phyloP scores from a whole-genome alignment of 441 rosid genomes.

The Adansonia madagascariensis region DNA sequence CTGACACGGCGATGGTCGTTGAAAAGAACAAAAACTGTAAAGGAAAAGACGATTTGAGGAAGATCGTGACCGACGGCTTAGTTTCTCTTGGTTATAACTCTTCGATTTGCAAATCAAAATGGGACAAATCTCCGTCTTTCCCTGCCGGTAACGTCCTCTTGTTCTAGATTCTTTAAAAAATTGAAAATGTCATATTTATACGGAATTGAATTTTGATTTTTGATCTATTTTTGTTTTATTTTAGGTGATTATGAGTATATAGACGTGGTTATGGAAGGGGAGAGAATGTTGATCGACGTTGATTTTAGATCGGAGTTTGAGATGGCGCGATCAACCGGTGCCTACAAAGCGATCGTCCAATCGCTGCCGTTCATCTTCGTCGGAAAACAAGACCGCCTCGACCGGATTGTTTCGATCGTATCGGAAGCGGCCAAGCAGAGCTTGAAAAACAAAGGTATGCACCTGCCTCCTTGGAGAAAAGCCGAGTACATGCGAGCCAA shows the following conservation, averaged over 20 bases:
- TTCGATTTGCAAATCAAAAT: constrained; percentile 86
- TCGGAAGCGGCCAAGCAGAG: constrained; percentile 88
- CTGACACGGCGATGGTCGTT: constrained; percentile 72
- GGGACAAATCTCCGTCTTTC: constrained; percentile 68
- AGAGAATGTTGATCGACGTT: constrained; percentile 66
- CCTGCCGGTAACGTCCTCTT: constrained; percentile 62
- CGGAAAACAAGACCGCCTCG: constrained; percentile 76
- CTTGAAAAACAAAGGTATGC: constrained; percentile 94
- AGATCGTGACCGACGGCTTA: constrained; percentile 61
- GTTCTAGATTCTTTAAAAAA: not conserved
- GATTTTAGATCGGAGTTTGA: constrained; percentile 95
- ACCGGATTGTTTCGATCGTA: constrained; percentile 67
- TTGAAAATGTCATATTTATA: not conserved
- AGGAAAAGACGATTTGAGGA: constrained; percentile 66
- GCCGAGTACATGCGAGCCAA: constrained; percentile 87
- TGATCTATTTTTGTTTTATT: not conserved
- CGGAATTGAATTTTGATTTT: not conserved
- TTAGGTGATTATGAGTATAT: constrained; percentile 88
- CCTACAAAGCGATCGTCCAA: constrained; percentile 70
- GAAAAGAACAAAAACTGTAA: constrained; percentile 69
- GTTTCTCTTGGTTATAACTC: constrained; percentile 64
- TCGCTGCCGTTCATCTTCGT: constrained; percentile 77
- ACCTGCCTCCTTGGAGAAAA: constrained; percentile 87
- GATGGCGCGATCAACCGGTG: constrained; percentile 72
- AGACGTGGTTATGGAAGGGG: constrained; percentile 70